Evolutionary conservation across 345 rosid genomes (phyloP), one percentile per base, ranked within the genome.

Genomic region (Raphanus raphanistrum): DNA sequence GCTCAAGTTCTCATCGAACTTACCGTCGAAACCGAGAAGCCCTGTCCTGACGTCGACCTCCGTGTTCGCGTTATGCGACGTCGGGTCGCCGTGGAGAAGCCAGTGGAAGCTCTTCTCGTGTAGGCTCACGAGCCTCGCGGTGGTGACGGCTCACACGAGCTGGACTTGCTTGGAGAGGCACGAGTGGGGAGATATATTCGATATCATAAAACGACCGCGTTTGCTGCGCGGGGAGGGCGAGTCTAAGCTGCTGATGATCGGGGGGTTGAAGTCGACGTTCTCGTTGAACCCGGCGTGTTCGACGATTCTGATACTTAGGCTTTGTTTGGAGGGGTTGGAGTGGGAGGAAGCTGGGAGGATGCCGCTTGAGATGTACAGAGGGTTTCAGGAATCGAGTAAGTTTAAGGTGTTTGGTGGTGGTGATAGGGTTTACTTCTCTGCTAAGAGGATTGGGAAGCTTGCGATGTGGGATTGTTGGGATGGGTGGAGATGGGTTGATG

Each of bases 301-400:
- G 5, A 94, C 98, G 7, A 90, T 92, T 43, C 66, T 90, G 82
- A 89, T 94, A 48, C 80, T 89, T 83, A 84, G 90, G 81, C 79
- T 94, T 76, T 96, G 92, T 72, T 85, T 94, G 81, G 93, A 82
- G 67, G 88, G 83, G 16, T 72, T 90, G 83, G 96, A 94, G 70
- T 94, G 98, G 96, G 97, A 92, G 61, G 94, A 92, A 83, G 96
- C 94, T 0, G 94, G 94, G 3, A 80, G 97, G 72, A 94, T 94
- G 98, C 96, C 98, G 0, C 33, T 80, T 59, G 96, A 89, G 25
- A 90, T 94, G 97, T 88, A 90, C 50, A 81, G 83, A 54, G 85
- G 84, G 68, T 94, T 94, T 45, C 82, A 85, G 27, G 94, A 94
- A 38, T 86, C 88, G 4, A 90, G 87, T 74, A 94, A 94, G 84